These are phyloP conservation scores for Suillus variegatus DNA, from an alignment of 768 basidiomycete species.

Conservation along the genomic window DNA sequence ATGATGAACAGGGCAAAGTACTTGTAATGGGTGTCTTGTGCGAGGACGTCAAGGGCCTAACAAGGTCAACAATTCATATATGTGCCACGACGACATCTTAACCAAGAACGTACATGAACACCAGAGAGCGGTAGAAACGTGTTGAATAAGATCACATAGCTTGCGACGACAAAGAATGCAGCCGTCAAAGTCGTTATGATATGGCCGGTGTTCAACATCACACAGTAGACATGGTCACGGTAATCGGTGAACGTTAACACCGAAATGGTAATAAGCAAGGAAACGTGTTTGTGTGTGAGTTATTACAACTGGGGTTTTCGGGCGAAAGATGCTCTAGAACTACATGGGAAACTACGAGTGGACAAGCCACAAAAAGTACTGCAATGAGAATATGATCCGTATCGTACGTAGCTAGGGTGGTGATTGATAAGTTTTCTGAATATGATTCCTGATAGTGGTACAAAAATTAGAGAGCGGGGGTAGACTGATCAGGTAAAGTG, in stretches of 20 bases:
- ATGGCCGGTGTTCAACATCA: constrained; percentile 44
- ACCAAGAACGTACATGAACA: constrained; percentile 45
- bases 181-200: constrained; percentile 46
- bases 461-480: constrained; percentile 20
- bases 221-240: constrained; percentile 18
- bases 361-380: constrained; percentile 12
- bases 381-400: constrained; percentile 14
- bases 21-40: constrained; percentile 85
- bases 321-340: constrained; percentile 24
- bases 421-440: constrained; percentile 18
- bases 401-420: constrained; percentile 16
- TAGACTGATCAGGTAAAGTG: constrained; percentile 33
- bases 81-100: background rate
- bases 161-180: constrained; percentile 56
- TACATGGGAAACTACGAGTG: constrained; percentile 26
- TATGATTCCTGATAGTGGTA: constrained; percentile 11
- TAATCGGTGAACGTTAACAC: constrained; percentile 11
- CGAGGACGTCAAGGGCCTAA: constrained; percentile 66
- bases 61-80: constrained; percentile 24
- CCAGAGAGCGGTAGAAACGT: constrained; percentile 58
- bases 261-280: constrained; percentile 5
- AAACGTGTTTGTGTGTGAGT: constrained; percentile 5
- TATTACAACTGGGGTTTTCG: constrained; percentile 13
- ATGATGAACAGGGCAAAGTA: constrained; percentile 80
- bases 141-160: constrained; percentile 66